phyloP scores from a whole-genome alignment of 2,329 filamentous ascomycete species.

The Chlorencoelia australis region DNA sequence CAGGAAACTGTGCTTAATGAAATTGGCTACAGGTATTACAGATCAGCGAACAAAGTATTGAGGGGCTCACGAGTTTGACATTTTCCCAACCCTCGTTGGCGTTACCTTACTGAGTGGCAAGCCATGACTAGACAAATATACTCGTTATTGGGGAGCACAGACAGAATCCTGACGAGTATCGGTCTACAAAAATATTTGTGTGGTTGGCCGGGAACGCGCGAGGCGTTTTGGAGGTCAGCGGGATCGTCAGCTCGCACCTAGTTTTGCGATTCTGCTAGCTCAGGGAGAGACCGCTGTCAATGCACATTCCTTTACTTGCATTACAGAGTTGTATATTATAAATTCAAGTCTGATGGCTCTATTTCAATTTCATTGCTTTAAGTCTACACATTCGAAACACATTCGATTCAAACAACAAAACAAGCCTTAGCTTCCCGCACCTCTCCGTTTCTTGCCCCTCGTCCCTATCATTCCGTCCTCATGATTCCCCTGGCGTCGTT shows the following conservation, averaged over 20 bases:
- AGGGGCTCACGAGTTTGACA: conserved; percentile 20
- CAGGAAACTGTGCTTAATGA: conserved; percentile 17
- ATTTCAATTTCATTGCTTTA: no score
- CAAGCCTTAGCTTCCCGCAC: no score
- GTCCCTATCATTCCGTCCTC: no score
- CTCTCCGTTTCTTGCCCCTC: no score
- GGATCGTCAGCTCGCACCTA: conserved; percentile 24
- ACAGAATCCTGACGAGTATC: conserved; percentile 16
- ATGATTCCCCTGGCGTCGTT: no score
- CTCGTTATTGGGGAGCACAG: conserved; percentile 18
- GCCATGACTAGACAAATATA: conserved; percentile 18
- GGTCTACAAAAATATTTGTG: conserved; percentile 17
- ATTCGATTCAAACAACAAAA: no score
- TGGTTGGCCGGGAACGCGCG: conserved; percentile 19
- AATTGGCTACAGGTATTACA: conserved; percentile 18
- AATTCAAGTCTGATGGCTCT: no score
- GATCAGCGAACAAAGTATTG: conserved; percentile 20
- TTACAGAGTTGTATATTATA: no score
- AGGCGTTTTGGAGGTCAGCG: conserved; percentile 26
- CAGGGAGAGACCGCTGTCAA: no score
- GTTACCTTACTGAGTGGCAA: conserved; percentile 11
- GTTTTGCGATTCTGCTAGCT: conserved; percentile 25
- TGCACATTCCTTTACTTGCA: no score
- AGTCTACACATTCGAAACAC: no score
- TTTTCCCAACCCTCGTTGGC: conserved; percentile 16